phyloP scores from a whole-genome alignment of 2,329 filamentous ascomycete species.

The Eurotiales sp. region DNA sequence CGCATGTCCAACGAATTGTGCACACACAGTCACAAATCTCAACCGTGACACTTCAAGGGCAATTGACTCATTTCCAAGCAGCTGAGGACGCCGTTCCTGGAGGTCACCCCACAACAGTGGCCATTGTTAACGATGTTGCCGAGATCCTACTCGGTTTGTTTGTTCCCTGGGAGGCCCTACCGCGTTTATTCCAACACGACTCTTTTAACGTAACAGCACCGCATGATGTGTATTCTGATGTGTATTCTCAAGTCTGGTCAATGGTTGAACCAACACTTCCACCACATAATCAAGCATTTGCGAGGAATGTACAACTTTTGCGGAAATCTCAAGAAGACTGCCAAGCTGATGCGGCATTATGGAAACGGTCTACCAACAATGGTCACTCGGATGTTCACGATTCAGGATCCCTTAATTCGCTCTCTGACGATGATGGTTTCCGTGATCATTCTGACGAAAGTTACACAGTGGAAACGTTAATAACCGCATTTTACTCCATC shows the following conservation, averaged over 20 bases:
- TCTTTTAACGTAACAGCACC: too few relatives aligned
- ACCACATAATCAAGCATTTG: background rate
- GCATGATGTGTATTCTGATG: background rate
- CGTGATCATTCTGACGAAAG: background rate
- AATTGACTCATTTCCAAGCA: background rate
- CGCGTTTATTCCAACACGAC: slow-evolving; percentile 2
- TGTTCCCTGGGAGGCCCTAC: background rate
- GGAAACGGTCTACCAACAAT: background rate
- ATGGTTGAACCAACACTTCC: background rate
- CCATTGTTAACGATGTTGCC: background rate
- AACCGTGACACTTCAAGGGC: background rate
- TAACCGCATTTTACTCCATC: background rate
- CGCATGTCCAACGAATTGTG: background rate
- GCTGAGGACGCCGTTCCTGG: background rate
- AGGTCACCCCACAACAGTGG: background rate
- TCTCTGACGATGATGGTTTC: background rate
- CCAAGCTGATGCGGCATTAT: background rate
- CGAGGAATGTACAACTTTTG: background rate
- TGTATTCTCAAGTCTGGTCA: background rate
- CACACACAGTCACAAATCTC: background rate
- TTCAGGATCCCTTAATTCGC: background rate
- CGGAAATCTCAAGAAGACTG: slow-evolving; percentile 10
- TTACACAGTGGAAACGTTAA: background rate
- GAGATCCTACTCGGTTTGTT: background rate
- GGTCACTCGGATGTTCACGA: background rate